These are phyloP conservation scores for Nitzschia sp. DNA, from an alignment of 108 stramenopile species.

Conservation along the genomic window DNA sequence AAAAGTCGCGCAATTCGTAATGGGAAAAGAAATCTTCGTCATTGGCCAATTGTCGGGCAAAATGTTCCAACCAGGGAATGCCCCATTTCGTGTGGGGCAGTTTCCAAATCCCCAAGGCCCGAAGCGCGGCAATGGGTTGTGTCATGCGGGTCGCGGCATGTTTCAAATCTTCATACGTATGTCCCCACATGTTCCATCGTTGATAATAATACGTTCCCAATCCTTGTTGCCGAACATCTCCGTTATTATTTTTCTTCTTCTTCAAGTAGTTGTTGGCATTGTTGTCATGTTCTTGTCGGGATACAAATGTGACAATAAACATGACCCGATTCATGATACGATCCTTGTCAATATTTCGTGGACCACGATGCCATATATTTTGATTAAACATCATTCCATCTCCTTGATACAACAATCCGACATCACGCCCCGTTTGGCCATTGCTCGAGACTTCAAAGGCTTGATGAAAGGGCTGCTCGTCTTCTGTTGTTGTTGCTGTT, in stretches of 20 bases:
- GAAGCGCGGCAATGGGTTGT: conserved; percentile 9
- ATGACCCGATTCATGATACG: conserved; percentile 35
- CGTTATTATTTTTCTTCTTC: conserved; percentile 9
- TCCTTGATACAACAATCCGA: conserved; percentile 33
- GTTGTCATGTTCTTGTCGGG: conserved; percentile 14
- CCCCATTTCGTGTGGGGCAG: conserved; percentile 11
- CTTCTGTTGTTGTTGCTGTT: conserved; percentile 2
- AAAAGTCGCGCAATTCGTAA: conserved; percentile 29
- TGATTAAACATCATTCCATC: conserved; percentile 57
- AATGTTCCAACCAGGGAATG: conserved; percentile 40
- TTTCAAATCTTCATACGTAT: conserved; percentile 35
- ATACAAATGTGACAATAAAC: conserved; percentile 52
- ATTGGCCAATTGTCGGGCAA: conserved; percentile 37
- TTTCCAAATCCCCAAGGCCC: conserved; percentile 4
- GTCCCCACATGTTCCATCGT: conserved; percentile 47
- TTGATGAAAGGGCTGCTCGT: too few species aligned
- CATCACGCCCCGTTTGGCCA: conserved; percentile 29
- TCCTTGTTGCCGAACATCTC: conserved; percentile 39
- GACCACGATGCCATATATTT: conserved; percentile 53
- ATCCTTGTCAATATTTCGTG: conserved; percentile 25
- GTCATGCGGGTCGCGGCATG: conserved; percentile 10
- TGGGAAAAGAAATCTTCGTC: conserved; percentile 32
- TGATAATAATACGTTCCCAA: conserved; percentile 53
- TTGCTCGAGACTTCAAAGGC: conserved; percentile 36
- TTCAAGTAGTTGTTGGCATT: too few species aligned